Base-by-base conservation (phyloP, 2,329 filamentous ascomycete genomes). In the Trichophaea hybrida region DNA sequence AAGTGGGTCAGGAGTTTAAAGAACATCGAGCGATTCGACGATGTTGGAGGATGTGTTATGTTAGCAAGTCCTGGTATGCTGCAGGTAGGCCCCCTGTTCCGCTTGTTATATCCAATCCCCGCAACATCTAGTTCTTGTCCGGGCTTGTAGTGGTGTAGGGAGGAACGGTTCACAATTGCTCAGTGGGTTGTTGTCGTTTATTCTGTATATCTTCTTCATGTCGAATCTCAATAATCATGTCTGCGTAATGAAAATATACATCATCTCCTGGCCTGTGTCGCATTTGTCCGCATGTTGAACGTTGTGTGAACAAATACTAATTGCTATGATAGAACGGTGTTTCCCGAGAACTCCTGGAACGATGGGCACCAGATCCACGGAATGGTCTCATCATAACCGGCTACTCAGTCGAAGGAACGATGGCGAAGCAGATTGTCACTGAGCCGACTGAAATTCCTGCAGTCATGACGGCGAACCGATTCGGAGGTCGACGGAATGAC, bases 331-430 rank as follows among this genome's bases (percentile, higher is more conserved):
- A 98, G 71, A 97, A 91, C 59, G 93, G 93, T 55, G 91, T 95
- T 15, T 95, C 89, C 69, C 80, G 93, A 71, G 88, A 96, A 71
- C 76, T 98, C 7, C 79, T 98, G 4, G 93, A 98, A 75, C 77
- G 91, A 68, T 98, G 93, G 93, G 91, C 91, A 1, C 93, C 93
- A 0, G 94, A 88, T 73, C 86, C 93, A 64, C 90, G 93, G 72
- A 98, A 98, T 69, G 93, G 91, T n/a, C 88, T 98, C 48, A 86
- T 98, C 68, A 95, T 98, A 72, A 98, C 93, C 0, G 93, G 93
- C 70, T 98, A 98, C 74, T 96, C 89, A 62, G 91, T 98, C 6
- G 93, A 98, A 73, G 93, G 93, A 5, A 98, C 93, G 0, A 97
- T 98, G 91, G 93, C 89, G 2, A 91, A 95, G 72, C 83, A 93